phyloP scores from a whole-genome alignment of 305 asterid species.

The Striga hermonthica region DNA sequence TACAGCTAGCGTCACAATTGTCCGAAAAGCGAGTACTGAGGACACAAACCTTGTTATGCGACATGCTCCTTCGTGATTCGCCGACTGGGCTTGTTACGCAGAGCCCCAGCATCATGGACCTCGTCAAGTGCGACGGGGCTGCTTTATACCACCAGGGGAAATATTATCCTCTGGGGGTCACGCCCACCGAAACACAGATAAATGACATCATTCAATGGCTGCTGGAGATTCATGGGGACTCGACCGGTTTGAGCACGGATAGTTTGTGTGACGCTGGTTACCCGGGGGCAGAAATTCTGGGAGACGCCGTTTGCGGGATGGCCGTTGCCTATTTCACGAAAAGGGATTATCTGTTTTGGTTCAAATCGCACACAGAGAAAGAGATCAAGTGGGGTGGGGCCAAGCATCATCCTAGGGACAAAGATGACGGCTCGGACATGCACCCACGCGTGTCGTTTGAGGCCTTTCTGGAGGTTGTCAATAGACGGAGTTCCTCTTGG shows the following conservation, averaged over 20 bases:
- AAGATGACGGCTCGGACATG: conserved; percentile 69
- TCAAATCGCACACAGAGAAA: conserved; percentile 66
- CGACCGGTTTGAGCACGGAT: conserved; percentile 75
- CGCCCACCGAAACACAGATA: conserved; percentile 57
- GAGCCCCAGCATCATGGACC: conserved; percentile 77
- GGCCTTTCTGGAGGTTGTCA: conserved; percentile 73
- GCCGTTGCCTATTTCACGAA: conserved; percentile 68
- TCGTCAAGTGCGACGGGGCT: conserved; percentile 75
- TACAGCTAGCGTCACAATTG: conserved; percentile 63
- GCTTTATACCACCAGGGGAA: conserved; percentile 49
- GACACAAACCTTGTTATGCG: conserved; percentile 74
- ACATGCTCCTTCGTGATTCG: conserved; percentile 71
- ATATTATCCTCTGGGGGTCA: conserved; percentile 45
- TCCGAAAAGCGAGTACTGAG: conserved; percentile 68
- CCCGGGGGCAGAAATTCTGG: conserved; percentile 66
- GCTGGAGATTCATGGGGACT: conserved; percentile 57
- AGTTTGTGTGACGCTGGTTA: conserved; percentile 72
- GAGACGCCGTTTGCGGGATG: conserved; percentile 70
- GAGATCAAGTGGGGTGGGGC: conserved; percentile 82
- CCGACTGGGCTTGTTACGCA: conserved; percentile 73
- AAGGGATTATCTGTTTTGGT: conserved; percentile 78
- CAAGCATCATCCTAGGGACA: conserved; percentile 57
- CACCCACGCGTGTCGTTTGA: conserved; percentile 72
- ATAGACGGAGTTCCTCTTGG: conserved; percentile 65
- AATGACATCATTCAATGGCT: conserved; percentile 69